These are phyloP conservation scores for Aristolochia contorta DNA, from an alignment of 164 flowering plant species.

Conservation along the genomic window DNA sequence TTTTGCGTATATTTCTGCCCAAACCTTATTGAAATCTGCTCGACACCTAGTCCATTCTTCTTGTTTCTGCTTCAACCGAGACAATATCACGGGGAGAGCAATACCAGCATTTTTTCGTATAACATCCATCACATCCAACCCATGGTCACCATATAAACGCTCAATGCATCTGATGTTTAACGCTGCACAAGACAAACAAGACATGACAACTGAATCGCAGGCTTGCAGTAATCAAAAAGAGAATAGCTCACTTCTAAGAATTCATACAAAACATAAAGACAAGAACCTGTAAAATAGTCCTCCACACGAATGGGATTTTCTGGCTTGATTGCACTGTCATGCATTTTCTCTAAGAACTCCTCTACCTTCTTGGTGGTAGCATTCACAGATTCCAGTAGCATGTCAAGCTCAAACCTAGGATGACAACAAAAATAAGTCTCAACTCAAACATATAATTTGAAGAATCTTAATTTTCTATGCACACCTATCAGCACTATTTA, in stretches of 20 bases:
- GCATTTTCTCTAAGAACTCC: conserved; percentile 65
- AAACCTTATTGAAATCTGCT: conserved; percentile 81
- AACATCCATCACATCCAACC: conserved; percentile 89
- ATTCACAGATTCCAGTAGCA: conserved; percentile 87
- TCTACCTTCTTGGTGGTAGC: conserved; percentile 75
- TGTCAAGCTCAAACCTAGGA: conserved; percentile 89
- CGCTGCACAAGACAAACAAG: conserved; percentile 32
- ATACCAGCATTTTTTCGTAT: conserved; percentile 68
- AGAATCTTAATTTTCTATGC: no score
- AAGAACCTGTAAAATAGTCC: conserved; percentile 63
- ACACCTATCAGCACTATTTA: no score
- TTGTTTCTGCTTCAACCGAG: conserved; percentile 92
- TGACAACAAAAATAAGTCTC: neutral
- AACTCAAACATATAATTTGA: neutral
- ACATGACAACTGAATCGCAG: conserved; percentile 1
- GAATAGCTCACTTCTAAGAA: neutral
- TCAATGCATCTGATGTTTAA: conserved; percentile 84
- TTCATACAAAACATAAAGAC: neutral
- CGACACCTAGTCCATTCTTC: conserved; percentile 93
- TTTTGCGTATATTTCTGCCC: conserved; percentile 87
- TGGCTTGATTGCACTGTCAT: conserved; percentile 31
- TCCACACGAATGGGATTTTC: conserved; percentile 57
- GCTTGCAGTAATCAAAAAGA: neutral
- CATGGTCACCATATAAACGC: conserved; percentile 95
- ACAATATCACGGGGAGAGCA: conserved; percentile 77